Percentiles rank a stretch among this genome's conserved stretches.
Conservation (phyloP, 2,329 filamentous ascomycete species). For the Pestalotiopsis sp. region DNA sequence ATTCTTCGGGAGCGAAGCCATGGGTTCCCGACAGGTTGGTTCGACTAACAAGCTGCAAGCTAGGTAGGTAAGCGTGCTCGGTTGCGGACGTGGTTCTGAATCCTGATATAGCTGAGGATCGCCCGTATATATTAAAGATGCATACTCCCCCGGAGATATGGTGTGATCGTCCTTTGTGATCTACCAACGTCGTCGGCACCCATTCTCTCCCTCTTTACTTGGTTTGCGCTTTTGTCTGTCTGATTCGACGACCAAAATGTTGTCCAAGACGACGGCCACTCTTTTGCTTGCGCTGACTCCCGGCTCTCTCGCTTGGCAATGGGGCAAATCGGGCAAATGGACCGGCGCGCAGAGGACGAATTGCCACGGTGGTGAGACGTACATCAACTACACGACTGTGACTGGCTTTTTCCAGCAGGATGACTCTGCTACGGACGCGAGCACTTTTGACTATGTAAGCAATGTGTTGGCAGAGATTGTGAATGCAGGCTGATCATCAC, state of each 20-base stretch:
- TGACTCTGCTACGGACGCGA: constrained; percentile 55
- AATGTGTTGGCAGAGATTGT: neutral
- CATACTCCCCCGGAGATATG: neutral
- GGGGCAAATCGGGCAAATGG: constrained; percentile 24
- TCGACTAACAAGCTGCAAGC: neutral
- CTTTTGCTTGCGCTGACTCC: constrained; percentile 23
- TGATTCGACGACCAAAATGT: neutral
- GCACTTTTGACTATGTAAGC: constrained; percentile 66
- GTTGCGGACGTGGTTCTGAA: neutral
- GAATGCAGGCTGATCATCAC: constrained; percentile 12
- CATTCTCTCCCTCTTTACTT: neutral
- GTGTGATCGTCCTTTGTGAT: neutral
- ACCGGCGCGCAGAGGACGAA: constrained; percentile 17
- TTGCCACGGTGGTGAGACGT: constrained; percentile 25
- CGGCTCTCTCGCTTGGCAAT: constrained; percentile 23
- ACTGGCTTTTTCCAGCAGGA: constrained; percentile 68
- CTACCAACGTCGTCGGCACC: neutral
- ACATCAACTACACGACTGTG: constrained; percentile 63
- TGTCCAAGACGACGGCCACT: neutral
- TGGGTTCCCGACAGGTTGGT: neutral
- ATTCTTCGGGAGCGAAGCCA: neutral
- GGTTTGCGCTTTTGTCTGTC: neutral
- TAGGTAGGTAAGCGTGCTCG: neutral
- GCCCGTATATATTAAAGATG: neutral
- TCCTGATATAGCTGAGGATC: neutral